Evolutionary conservation across 768 basidiomycete species (phyloP), one percentile per base, ranked within the genome.

Genomic region (Mycena sanguinolenta): DNA sequence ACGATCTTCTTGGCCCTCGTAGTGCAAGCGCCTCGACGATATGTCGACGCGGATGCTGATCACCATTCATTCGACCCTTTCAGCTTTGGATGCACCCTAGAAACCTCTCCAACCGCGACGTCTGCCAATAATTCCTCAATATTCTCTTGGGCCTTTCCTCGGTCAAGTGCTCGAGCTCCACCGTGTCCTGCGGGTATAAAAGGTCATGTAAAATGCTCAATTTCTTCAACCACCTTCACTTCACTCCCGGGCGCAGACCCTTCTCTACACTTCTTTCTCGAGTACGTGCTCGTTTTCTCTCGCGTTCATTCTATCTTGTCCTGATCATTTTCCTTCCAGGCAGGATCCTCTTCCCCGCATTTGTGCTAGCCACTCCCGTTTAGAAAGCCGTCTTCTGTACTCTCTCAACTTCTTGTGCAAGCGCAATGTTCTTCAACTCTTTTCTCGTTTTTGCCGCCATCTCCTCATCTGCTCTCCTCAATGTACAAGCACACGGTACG

Each of bases 361-460:
- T n/a, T 38, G 65, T 72, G 71, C 70, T 67, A 71, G 70, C 46
- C 70, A 71, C 70, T 59, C 55, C 57, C 46, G n/a, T 13, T 42
- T 69, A 39, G 34, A n/a, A 69, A 42, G 42, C 49, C 50, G 8
- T 42, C 52, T 13, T 59, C 38, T 63, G 53, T 53, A 28, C 5
- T 44, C 14, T 52, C 19, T 58, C 58, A 58, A 6, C 52, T 54
- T 66, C 38, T 38, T 55, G 72, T 69, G 68, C 68, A 12, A 69
- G 63, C 72, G 64, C 72, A 27, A 73, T 73, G 72, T 73, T 70
- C 57, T 73, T 67, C 63, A 70, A 64, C 57, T 60, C 69, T 63
- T 39, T 73, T 36, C 12, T 70, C 39, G 61, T 65, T 32, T 46
- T 70, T 32, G 46, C 55, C 30, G 57, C 68, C 44, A 27, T 67